Evolutionary conservation across 1,284 basidiomycete genomes (phyloP), one percentile per base, ranked within the genome.

Genomic region (Leccinum griseonigrum): DNA sequence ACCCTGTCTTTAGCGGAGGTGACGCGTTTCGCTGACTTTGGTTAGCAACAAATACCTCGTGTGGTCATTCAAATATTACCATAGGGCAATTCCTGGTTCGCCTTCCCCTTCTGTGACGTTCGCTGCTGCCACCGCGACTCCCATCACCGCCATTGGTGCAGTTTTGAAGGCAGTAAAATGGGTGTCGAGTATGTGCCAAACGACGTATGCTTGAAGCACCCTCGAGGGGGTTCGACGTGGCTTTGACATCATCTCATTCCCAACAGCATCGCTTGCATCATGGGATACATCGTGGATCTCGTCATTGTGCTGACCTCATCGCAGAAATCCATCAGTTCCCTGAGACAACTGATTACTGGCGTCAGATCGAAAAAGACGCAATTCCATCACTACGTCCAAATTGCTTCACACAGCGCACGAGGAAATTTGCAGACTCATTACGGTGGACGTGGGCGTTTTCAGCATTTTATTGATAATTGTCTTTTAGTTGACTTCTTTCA

Each of bases 371-470:
- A 11, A 54, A 61, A 29, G 60, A 62, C 14, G 48, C 22, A 28
- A 51, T 13, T 29, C 60, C 22, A 61, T 62, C 40, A 43, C 61
- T 29, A 32, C 53, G 9, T 62, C 59, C 9, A n/a, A 11, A 18
- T 34, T 62, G 55, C 60, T 62, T 13, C 13, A 28, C 5, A 11
- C 28, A 43, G 31, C n/a, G 13, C 60, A 62, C 18, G 29, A 53
- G 36, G 60, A 58, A 14, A 38, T 60, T 8, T 46, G 57, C 38
- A 28, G 4, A 38, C 52, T 38, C 3, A 22, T 34, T 34, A n/a
- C 11, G 97, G 28, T 98, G 95, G 96, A 93, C 92, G 83, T 94
- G 70, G 73, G 89, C 82, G 46, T 6, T 31, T 43, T 54, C 50
- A 54, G 8, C 46, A 51, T 43, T 40, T 29, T 13, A 54, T 54